A percentile compares a stretch with the other conserved stretches of the same genome.
These are phyloP conservation scores for Taphrina pruni DNA, from an alignment of 1,139 yeast species.

Conservation along the genomic window DNA sequence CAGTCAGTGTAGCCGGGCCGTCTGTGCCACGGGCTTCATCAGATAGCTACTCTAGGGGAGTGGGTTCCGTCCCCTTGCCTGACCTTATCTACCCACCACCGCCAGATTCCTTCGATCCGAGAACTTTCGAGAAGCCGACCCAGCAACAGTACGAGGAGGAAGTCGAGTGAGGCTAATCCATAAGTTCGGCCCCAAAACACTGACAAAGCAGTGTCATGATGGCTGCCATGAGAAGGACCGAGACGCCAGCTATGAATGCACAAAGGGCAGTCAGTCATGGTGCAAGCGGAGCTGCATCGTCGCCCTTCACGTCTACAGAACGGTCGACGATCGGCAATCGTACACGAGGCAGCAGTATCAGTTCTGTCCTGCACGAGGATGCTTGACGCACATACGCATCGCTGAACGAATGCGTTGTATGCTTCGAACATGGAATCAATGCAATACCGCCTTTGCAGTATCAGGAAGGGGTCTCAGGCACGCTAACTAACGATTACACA, in stretches of 20 bases:
- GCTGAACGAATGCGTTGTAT: no score
- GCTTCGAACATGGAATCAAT: no score
- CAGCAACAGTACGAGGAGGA: slow-evolving; percentile 21
- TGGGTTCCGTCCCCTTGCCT: slow-evolving; percentile 27
- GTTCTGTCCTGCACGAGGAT: not conserved
- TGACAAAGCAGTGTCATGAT: slow-evolving; percentile 11
- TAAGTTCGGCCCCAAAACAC: not conserved
- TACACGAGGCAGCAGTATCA: not conserved
- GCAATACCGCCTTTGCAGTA: no score
- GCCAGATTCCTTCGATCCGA: slow-evolving; percentile 27
- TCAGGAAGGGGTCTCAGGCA: not conserved
- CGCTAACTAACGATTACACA: not conserved
- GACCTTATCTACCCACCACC: slow-evolving; percentile 38
- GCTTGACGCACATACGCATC: not conserved
- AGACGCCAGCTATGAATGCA: slow-evolving; percentile 6
- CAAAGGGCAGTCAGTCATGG: slow-evolving; percentile 18
- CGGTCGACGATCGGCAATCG: not conserved
- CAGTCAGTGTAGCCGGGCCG: slow-evolving; percentile 23
- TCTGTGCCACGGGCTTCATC: slow-evolving; percentile 16
- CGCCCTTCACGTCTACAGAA: not conserved
- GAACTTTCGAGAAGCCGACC: slow-evolving; percentile 2
- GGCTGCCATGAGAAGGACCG: slow-evolving; percentile 11
- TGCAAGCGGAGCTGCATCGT: not conserved
- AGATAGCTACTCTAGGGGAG: slow-evolving; percentile 17
- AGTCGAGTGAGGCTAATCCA: slow-evolving; percentile 12